Evolutionary conservation across 1,284 basidiomycete genomes (phyloP).

Genomic region (Cryptococcus neoformans): DNA sequence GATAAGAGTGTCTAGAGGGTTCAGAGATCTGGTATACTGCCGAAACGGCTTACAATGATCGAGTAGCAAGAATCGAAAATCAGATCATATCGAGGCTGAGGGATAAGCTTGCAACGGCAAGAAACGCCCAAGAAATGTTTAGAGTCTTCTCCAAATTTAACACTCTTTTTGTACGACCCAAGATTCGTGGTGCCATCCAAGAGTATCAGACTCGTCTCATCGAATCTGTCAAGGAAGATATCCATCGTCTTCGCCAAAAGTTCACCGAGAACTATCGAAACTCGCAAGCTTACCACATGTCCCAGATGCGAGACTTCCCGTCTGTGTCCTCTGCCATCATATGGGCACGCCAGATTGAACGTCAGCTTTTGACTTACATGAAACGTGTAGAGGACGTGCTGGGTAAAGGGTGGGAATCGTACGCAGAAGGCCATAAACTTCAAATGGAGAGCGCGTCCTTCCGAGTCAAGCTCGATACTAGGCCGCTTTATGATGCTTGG

Average conservation of each 20-base stretch:
- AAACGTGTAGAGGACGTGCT: constrained; percentile 99
- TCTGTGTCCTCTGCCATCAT: constrained; percentile 97
- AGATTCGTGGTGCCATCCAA: constrained; percentile 97
- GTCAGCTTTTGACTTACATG: constrained; percentile 95
- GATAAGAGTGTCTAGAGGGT: constrained; percentile 55
- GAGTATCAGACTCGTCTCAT: constrained; percentile 98
- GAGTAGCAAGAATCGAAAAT: constrained; percentile 95
- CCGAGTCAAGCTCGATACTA: constrained; percentile 91
- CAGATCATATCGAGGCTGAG: constrained; percentile 93
- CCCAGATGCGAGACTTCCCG: constrained; percentile 94
- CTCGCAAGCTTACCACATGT: constrained; percentile 97
- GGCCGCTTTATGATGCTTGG: constrained; percentile 95
- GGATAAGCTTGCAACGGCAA: constrained; percentile 89
- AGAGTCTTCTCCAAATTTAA: constrained; percentile 99
- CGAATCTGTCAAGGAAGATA: constrained; percentile 97
- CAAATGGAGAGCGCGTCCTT: constrained; percentile 89
- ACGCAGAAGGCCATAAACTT: constrained; percentile 97
- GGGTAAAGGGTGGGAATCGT: constrained; percentile 97
- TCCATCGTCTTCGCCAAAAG: constrained; percentile 93
- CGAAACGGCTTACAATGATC: constrained; percentile 96
- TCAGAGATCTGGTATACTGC: constrained; percentile 98
- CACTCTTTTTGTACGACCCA: constrained; percentile 94
- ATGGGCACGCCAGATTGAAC: constrained; percentile 97
- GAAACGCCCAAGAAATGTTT: constrained; percentile 99
- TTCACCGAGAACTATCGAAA: constrained; percentile 93